A percentile compares a stretch with the other conserved stretches of the same genome.
phyloP scores from a whole-genome alignment of 257 asterid genomes.

The Petunia secreta region DNA sequence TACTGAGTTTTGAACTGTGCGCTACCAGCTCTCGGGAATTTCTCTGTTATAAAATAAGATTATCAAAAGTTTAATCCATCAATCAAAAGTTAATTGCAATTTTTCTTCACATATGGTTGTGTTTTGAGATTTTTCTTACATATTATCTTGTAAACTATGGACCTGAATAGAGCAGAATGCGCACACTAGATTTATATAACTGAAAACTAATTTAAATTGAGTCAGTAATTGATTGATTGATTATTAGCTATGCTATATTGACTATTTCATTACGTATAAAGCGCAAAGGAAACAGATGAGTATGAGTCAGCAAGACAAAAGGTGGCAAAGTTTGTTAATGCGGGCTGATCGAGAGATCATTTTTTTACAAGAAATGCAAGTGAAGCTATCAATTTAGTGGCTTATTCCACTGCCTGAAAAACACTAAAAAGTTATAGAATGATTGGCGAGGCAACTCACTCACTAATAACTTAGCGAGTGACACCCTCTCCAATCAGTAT shows the following conservation, averaged over 20 bases:
- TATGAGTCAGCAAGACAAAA: slow-evolving; percentile 86
- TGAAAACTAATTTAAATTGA: neutral
- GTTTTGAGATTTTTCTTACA: neutral
- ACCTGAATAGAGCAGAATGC: neutral
- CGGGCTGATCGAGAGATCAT: slow-evolving; percentile 70
- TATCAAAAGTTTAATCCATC: no score
- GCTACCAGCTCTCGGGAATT: no score
- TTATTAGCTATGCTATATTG: neutral
- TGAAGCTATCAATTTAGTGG: slow-evolving; percentile 95
- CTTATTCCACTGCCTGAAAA: slow-evolving; percentile 43
- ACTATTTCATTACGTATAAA: slow-evolving; percentile 26
- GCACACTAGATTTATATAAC: neutral
- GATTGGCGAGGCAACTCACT: no score
- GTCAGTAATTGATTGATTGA: neutral
- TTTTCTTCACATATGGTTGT: neutral
- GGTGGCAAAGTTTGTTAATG: slow-evolving; percentile 84
- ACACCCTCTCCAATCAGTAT: no score
- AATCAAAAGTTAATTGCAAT: neutral
- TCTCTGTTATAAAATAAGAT: no score
- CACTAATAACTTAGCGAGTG: no score
- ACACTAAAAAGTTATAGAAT: no score
- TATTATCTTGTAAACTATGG: neutral
- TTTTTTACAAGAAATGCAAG: slow-evolving; percentile 90
- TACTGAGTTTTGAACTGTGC: no score
- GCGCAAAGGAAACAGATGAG: slow-evolving; percentile 91